Evolutionary conservation across 495 filamentous ascomycete species (phyloP).

Genomic region (Neurospora cerealis): DNA sequence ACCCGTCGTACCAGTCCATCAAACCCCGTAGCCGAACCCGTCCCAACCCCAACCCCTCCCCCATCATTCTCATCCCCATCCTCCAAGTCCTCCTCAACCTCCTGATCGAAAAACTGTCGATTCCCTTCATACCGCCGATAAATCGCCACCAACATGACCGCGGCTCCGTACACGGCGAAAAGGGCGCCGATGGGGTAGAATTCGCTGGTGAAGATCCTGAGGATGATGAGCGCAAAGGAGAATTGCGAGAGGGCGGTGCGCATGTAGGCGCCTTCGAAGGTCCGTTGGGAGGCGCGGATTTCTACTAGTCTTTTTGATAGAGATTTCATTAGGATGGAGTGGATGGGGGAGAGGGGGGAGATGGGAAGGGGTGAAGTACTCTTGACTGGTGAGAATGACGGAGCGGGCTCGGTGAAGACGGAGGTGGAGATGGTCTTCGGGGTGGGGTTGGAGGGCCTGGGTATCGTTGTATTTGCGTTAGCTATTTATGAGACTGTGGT

Average conservation of each 20-base stretch:
- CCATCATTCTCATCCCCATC: not conserved
- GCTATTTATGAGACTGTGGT: not conserved
- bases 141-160: constrained; percentile 67
- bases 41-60: not conserved
- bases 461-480: not conserved
- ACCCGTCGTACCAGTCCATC: not conserved
- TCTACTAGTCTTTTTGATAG: constrained; percentile 51
- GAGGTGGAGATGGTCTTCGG: constrained; percentile 46
- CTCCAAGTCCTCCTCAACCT: constrained; percentile 35
- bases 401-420: constrained; percentile 78
- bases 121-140: constrained; percentile 86
- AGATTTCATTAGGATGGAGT: no score
- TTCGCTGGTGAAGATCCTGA: constrained; percentile 92
- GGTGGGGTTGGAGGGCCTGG: constrained; percentile 36
- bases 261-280: constrained; percentile 95
- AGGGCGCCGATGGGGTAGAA: constrained; percentile 91
- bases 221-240: constrained; percentile 84
- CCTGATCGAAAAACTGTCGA: constrained; percentile 73
- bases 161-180: constrained; percentile 83
- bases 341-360: no score
- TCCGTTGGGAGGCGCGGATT: constrained; percentile 87
- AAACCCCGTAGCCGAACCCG: not conserved
- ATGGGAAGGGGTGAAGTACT: constrained; percentile 23
- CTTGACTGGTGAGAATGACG: constrained; percentile 67
- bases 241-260: constrained; percentile 91